Base-by-base conservation (phyloP, 495 filamentous ascomycete genomes). In the Chaetomium fimeti region DNA sequence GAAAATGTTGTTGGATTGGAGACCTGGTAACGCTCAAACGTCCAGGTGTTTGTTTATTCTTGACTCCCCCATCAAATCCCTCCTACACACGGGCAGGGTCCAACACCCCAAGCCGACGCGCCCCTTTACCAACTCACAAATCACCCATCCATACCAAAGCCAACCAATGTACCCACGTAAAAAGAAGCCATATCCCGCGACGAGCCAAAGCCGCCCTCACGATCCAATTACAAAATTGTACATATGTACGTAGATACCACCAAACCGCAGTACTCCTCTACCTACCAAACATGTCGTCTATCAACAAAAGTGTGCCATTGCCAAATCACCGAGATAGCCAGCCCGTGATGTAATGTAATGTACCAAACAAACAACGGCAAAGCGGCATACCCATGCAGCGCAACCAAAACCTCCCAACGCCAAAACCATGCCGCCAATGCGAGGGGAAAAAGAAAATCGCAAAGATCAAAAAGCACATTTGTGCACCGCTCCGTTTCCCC, bases 291-390 rank as follows among this genome's bases (percentile, higher is more conserved):
- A 47, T 22, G 43, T 20, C n/a, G n/a, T 47, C n/a, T 47, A 47
- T 47, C 43, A 45, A 18, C 22, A 47, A 20, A 16, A 16, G 40
- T 43, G 43, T 47, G 40, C 16, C 43, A 47, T 43, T 43, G 43
- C n/a, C 43, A 47, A 5, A 3, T 18, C 12, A 28, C 24, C 11
- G n/a, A 51, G 24, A 25, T 12, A 28, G 24, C 49, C 49, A 27
- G 49, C 52, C 52, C 52, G 18, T 29, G 24, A 45, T 53, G 49
- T 43, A 36, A 28, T 28, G 18, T 29, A n/a, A 45, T 53, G 49
- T 43, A 36, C 49, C 45, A 57, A 56, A 16, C 29, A 32, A 51
- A 57, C 57, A 60, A 66, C 45, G 24, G 4, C 27, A 71, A 75
- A 38, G 11, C 12, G 54, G 16, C 13, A 43, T 18, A 18, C 15